Conservation (phyloP, 2,329 filamentous ascomycete genomes). For the Aspergillus sp. region DNA sequence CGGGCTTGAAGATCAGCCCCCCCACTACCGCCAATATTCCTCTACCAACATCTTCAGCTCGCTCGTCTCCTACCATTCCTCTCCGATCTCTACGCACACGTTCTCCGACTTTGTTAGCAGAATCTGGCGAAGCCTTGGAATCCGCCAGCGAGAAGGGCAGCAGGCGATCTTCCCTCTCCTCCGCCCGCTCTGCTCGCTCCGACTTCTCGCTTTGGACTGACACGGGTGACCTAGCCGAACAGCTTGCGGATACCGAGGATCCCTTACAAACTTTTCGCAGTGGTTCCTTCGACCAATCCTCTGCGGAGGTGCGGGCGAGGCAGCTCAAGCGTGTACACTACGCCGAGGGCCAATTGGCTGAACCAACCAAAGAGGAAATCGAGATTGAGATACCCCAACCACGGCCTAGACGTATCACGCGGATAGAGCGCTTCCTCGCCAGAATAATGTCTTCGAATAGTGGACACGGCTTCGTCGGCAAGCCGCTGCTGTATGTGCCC, state of each 20-base stretch:
- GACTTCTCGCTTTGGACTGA: conserved; percentile 83
- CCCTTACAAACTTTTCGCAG: conserved; percentile 63
- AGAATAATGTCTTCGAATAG: conserved; percentile 76
- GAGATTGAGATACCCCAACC: conserved; percentile 68
- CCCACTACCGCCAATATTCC: conserved; percentile 74
- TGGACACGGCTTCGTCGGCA: conserved; percentile 80
- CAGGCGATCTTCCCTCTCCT: conserved; percentile 43
- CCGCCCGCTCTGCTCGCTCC: conserved; percentile 47
- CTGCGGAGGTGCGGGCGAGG: conserved; percentile 24
- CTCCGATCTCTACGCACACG: conserved; percentile 57
- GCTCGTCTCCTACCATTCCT: conserved; percentile 66
- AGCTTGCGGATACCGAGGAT: conserved; percentile 73
- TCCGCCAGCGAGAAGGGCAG: conserved; percentile 41
- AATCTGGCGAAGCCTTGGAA: conserved; percentile 27
- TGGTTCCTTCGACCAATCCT: conserved; percentile 42
- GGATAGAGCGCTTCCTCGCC: conserved; percentile 62
- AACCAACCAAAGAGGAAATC: conserved; percentile 44
- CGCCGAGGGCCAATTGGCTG: conserved; percentile 31
- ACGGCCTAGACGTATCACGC: conserved; percentile 52
- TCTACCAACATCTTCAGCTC: conserved; percentile 56
- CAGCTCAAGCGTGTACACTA: conserved; percentile 63
- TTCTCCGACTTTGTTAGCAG: conserved; percentile 27
- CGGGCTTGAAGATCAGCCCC: conserved; percentile 74
- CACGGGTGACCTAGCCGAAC: conserved; percentile 89
- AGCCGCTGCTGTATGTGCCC: conserved; percentile 69